phyloP scores from a whole-genome alignment of 2,329 filamentous ascomycete species.

The Ceratocystis alfenasii region DNA sequence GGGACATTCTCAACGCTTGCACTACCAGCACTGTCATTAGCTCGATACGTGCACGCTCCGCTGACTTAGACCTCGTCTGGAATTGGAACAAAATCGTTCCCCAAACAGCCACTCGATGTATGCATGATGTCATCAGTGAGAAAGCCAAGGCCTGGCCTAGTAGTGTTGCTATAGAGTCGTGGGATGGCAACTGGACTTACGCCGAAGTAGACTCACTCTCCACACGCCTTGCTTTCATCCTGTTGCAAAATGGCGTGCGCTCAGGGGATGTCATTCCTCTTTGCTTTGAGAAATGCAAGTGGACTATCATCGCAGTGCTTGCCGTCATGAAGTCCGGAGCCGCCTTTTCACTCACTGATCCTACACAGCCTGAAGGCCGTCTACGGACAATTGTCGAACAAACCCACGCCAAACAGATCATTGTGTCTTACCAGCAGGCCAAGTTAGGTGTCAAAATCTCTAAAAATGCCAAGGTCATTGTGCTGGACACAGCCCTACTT shows the following conservation, averaged over 20 bases:
- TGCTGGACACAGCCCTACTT: conserved; percentile 15
- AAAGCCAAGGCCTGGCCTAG: conserved; percentile 31
- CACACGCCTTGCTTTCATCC: conserved; percentile 32
- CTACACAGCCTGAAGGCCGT: conserved; percentile 36
- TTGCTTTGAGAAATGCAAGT: conserved; percentile 40
- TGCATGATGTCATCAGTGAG: conserved; percentile 38
- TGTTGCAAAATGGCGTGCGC: conserved; percentile 31
- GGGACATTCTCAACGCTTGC: conserved; percentile 21
- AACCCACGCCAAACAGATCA: conserved; percentile 31
- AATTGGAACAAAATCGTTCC: conserved; percentile 36
- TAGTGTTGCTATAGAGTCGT: conserved; percentile 37
- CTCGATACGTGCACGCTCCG: conserved; percentile 21
- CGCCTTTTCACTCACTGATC: conserved; percentile 38
- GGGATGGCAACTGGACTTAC: conserved; percentile 40
- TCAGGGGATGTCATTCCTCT: conserved; percentile 36
- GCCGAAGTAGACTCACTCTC: conserved; percentile 35
- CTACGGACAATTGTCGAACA: conserved; percentile 36
- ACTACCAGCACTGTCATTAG: conserved; percentile 7
- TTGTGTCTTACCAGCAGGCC: conserved; percentile 34
- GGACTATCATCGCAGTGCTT: conserved; percentile 36
- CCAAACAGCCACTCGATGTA: conserved; percentile 32
- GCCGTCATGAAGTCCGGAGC: conserved; percentile 40
- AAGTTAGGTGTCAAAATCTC: conserved; percentile 32
- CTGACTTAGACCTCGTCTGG: conserved; percentile 37
- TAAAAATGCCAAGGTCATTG: conserved; percentile 17